phyloP scores from a whole-genome alignment of 345 rosid genomes.

The Eucalyptus marginata region DNA sequence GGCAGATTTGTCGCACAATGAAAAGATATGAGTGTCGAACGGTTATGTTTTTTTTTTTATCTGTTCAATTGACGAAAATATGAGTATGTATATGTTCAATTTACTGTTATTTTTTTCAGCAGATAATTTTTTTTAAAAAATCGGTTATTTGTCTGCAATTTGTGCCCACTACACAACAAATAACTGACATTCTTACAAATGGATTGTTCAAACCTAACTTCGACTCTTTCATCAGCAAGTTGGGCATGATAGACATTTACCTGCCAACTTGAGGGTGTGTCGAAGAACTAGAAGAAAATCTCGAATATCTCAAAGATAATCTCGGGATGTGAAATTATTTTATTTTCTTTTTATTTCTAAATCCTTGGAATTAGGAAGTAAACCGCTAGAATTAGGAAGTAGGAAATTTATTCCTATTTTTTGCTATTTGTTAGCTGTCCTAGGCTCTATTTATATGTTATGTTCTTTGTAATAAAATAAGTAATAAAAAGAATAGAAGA shows the following conservation, averaged over 20 bases:
- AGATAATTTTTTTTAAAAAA: no score
- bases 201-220: no score
- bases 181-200: neutral
- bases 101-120: neutral
- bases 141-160: no score
- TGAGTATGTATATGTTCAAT: no score
- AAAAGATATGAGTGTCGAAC: no score
- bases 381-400: no score
- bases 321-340: neutral
- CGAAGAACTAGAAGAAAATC: neutral
- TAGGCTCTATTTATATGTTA: neutral
- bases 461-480: neutral
- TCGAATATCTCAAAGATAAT: neutral
- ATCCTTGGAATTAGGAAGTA: no score
- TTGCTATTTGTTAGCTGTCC: neutral
- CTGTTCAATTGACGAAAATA: neutral
- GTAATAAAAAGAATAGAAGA: no score
- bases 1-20: no score
- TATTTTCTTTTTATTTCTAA: fast-evolving
- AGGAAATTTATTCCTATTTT: neutral
- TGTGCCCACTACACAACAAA: neutral
- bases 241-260: neutral
- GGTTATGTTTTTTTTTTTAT: no score
- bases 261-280: neutral
- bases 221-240: neutral